Base-by-base conservation (phyloP, 805 yeast species). In the Sugiyamaella boreocaroliniensis region DNA sequence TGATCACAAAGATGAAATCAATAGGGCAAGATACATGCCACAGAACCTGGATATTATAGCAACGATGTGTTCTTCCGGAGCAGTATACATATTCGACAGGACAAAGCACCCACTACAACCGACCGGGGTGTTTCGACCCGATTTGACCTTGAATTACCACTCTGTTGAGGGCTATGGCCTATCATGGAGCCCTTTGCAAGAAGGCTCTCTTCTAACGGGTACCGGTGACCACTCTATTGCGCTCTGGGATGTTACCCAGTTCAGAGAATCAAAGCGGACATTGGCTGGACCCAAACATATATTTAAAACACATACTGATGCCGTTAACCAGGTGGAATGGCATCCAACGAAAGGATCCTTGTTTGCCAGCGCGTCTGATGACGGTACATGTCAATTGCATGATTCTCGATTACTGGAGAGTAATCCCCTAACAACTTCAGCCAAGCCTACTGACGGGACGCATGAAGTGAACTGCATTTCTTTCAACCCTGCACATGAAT, bases 11-110 rank as follows among this genome's bases (percentile, higher is more conserved):
- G 89, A 87, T 1, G 93, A 85, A 57, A 83, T 89, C 52, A 87
- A 88, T 64, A 77, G 79, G 55, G 82, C 86, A 0, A 74, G 84
- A 40, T 80, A 78, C 61, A 79, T 86, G 82, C 95, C 96, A 0
- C 92, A 85, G 59, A 90, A 90, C 61, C 93, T 93, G 1, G 93
- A 89, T 62, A 63, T 90, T 4, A 74, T 90, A 4, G 88, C 90
- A 1, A 78, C 89, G 16, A 79, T 82, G 9, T 80, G 86, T 43
- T 80, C 84, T 43, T 65, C 70, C 32, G 97, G 97, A 1, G 71
- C 76, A 12, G 72, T 84, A 11, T 79, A 76, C 49, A 69, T 90
- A 3, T 87, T 83, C 67, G 95, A 90, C 66, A 75, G 93, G 59
- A 89, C 97, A 0, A 89, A 87, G 64, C 95, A 88, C 65, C 76